A percentile compares a stretch with the other conserved stretches of the same genome.
Evolutionary conservation across 345 rosid genomes (phyloP).

Genomic region (Pelargonium nanum): DNA sequence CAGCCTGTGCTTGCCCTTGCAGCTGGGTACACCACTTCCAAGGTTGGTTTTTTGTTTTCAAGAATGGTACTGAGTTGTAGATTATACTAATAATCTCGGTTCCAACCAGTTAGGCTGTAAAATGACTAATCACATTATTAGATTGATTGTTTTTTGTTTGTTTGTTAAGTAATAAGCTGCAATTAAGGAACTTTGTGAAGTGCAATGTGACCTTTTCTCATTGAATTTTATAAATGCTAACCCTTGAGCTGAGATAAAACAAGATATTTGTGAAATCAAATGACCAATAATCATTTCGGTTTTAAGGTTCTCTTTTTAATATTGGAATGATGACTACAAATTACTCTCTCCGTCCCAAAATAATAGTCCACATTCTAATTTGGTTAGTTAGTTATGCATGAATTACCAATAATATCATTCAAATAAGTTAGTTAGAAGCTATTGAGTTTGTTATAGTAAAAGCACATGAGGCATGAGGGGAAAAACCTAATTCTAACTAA

Average conservation of each 20-base stretch:
- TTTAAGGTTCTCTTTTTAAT: too few species aligned
- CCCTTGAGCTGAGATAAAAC: neutral
- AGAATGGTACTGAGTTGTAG: too few species aligned
- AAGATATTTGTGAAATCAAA: neutral
- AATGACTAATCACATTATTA: neutral
- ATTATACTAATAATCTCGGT: neutral
- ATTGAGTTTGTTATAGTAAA: too few species aligned
- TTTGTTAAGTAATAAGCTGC: neutral
- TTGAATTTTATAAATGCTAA: neutral
- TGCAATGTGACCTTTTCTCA: neutral
- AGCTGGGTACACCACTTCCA: conserved; percentile 90
- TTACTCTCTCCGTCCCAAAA: too few species aligned
- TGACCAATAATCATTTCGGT: too few species aligned
- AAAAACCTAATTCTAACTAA: too few species aligned
- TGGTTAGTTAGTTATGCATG: too few species aligned
- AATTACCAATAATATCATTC: too few species aligned
- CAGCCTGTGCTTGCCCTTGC: conserved; percentile 97
- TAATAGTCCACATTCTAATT: too few species aligned
- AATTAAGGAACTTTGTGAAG: neutral
- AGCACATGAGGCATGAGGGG: too few species aligned
- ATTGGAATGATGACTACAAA: neutral
- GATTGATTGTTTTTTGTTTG: too few species aligned
- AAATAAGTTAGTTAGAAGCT: too few species aligned
- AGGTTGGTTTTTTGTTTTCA: conserved; percentile 37
- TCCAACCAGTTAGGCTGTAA: neutral